Conservation (phyloP, 2,329 filamentous ascomycete species). For the Magnaporthiopsis rhizophila region DNA sequence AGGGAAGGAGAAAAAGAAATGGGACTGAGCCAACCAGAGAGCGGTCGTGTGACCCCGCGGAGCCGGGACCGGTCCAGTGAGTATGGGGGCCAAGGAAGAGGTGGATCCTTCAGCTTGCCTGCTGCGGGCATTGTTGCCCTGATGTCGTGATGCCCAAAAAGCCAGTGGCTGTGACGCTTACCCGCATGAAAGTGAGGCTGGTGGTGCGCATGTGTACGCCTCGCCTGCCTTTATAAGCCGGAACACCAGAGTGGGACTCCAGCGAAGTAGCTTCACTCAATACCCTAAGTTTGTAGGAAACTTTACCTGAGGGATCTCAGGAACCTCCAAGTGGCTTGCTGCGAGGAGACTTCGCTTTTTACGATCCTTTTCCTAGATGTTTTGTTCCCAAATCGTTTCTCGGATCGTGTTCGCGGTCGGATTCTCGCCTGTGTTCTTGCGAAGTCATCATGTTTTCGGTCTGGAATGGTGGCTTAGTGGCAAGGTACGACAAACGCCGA, state of each 20-base stretch:
- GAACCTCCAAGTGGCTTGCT: not conserved
- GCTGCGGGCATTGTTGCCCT: not conserved
- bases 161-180: not conserved
- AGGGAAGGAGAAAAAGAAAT: not conserved
- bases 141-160: not conserved
- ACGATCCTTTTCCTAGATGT: not conserved
- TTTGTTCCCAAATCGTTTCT: not conserved
- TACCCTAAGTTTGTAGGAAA: not conserved
- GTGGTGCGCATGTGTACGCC: not conserved
- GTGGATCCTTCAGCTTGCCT: not conserved
- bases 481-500: not conserved
- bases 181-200: not conserved
- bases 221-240: not conserved
- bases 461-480: not conserved
- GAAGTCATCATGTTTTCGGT: not conserved
- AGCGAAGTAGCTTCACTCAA: not conserved
- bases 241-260: not conserved
- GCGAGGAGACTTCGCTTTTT: not conserved
- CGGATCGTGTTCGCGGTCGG: not conserved
- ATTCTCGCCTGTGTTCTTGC: not conserved
- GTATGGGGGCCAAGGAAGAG: not conserved
- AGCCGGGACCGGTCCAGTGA: not conserved
- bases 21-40: not conserved
- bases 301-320: not conserved
- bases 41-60: not conserved